Evolutionary conservation across 2,329 filamentous ascomycete genomes (phyloP), one percentile per base, ranked within the genome.

Genomic region (Fusarium newnesense): DNA sequence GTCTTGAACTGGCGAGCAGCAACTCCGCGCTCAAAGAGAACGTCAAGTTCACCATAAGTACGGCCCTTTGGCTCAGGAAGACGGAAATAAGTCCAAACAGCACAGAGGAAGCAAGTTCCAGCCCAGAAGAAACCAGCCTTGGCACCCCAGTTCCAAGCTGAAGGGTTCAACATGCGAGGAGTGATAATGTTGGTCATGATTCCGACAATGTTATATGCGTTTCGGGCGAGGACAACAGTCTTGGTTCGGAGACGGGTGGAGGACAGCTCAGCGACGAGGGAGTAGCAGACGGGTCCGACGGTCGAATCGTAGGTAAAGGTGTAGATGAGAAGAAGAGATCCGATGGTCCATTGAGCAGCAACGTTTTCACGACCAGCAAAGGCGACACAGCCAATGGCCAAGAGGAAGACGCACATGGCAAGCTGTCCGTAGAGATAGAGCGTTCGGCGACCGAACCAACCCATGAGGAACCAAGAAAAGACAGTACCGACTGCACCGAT

Each of bases 281-380:
- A 96, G 83, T 96, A 97, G 83, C 93, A 95, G 32, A 97, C 94
- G 42, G 70, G 82, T 1, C 82, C 82, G 32, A 84, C 80, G 9
- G 82, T 83, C 43, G 76, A 76, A 66, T 84, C 78, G 60, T 83
- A 84, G 54, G 84, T 81, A 36, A 86, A 83, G 26, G 83, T 85
- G 78, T 85, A 86, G 67, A 84, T 78, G 28, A 83, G 72, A 4
- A 83, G 80, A 61, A 89, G 78, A 5, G 83, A 81, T 5, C 86
- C 88, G 4, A 86, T 85, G 1, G 83, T 84, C 81, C 83, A 86
- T 18, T 86, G 84, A 2, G 85, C 86, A 11, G 84, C 79, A 1
- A 83, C 84, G 37, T 85, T 81, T 37, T 85, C 81, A 61, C 83
- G 84, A 3, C 82, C 78, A 34, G 85, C 83, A 15, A 85, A 82